Base-by-base conservation (phyloP, 371 early-diverging fungal species). In the Zancudomyces culisetae region DNA sequence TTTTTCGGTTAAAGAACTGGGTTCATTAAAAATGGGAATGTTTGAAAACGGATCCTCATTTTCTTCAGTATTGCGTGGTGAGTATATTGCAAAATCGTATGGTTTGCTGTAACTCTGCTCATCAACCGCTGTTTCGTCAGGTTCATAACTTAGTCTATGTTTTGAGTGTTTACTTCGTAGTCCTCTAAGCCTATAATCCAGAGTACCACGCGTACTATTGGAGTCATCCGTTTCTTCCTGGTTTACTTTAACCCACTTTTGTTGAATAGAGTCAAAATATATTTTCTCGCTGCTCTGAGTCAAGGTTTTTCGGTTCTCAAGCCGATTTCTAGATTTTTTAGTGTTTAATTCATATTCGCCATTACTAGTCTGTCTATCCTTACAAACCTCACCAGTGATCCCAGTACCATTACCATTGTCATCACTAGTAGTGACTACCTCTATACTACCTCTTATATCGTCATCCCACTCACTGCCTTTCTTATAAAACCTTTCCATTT, bases 11-110 rank as follows among this genome's bases (percentile, higher is more conserved):
- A 6, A 13, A 10, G n/a, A 4, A 26, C 26, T 26, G 19, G 3
- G 3, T 20, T 48, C 48, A 27, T 48, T 27, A 10, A 27, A n/a
- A 27, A 48, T 27, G 27, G 4, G 3, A 24, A 48, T n/a, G n/a
- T 26, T 29, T n/a, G 27, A 26, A 26, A 48, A 48, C n/a, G 48
- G 48, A 48, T 48, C 48, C n/a, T 48, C 48, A 6, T n/a, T 43
- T 10, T 48, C 22, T 23, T 3, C 3, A n/a, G 2, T n/a, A 27
- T 4, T 29, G 18, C 15, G 19, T 27, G 27, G 48, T 10, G 4
- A 3, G 48, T 27, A 3, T 15, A 4, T 19, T 6, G 15, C 29
- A 3, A n/a, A n/a, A 26, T 4, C 3, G 27, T n/a, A 4, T 23
- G 23, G 27, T 48, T 48, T 23, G 35, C 10, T 6, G 35, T 15